Conservation (phyloP, 352 stramenopile species). For the Globisporangium yorkense region DNA sequence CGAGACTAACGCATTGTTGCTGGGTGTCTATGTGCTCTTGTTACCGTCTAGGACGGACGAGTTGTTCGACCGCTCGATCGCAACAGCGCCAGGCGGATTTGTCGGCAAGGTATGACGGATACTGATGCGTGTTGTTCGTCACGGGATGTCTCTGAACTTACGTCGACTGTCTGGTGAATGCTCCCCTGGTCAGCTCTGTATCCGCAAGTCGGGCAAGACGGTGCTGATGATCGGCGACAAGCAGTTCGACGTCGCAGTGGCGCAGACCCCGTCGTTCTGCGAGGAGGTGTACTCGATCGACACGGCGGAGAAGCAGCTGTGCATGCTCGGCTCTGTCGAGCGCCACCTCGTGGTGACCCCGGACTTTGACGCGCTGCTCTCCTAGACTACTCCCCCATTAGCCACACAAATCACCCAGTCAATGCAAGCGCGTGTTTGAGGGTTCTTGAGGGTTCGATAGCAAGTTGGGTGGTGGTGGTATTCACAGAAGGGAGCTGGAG, state of each 20-base stretch:
- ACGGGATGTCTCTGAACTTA: neutral
- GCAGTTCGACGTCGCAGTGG: slow-evolving; percentile 73
- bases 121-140: neutral
- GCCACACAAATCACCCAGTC: neutral
- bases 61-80: slow-evolving; percentile 64
- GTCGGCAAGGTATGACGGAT: slow-evolving; percentile 58
- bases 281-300: slow-evolving; percentile 84
- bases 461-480: too few species aligned
- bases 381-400: slow-evolving; percentile 25
- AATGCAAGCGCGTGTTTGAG: too few species aligned
- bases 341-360: slow-evolving; percentile 81
- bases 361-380: slow-evolving; percentile 78
- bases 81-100: slow-evolving; percentile 64
- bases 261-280: slow-evolving; percentile 77
- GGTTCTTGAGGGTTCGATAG: too few species aligned
- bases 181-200: slow-evolving; percentile 41
- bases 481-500: too few species aligned
- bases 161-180: neutral
- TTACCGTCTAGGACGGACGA: slow-evolving; percentile 33
- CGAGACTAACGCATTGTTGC: neutral
- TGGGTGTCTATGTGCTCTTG: slow-evolving; percentile 5
- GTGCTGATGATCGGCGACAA: slow-evolving; percentile 85
- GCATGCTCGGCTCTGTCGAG: slow-evolving; percentile 65
- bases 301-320: slow-evolving; percentile 60
- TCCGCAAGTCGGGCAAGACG: slow-evolving; percentile 82